These are phyloP conservation scores for Periconia sp. DNA, from an alignment of 2,329 filamentous ascomycete genomes.

Conservation along the genomic window DNA sequence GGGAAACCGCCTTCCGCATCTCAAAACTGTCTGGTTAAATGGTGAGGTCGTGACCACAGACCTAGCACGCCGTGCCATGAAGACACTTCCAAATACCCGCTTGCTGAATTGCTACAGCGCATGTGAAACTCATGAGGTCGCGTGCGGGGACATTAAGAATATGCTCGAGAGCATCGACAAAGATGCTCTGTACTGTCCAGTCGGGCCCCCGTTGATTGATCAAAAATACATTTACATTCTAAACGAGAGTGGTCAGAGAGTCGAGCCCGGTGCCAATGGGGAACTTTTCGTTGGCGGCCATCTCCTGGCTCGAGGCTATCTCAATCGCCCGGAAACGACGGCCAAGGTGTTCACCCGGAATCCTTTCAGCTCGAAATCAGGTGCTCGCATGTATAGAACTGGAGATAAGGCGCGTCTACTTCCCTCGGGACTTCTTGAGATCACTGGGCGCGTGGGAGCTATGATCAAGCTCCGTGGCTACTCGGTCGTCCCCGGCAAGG, in stretches of 20 bases:
- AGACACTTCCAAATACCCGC: constrained; percentile 70
- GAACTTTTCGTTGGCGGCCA: constrained; percentile 79
- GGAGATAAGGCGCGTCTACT: constrained; percentile 74
- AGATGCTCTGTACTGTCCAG: constrained; percentile 73
- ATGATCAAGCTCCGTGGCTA: constrained; percentile 86
- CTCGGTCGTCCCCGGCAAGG: constrained; percentile 77
- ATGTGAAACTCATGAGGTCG: constrained; percentile 81
- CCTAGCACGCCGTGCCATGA: constrained; percentile 70
- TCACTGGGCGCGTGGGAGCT: constrained; percentile 75
- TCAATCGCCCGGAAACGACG: constrained; percentile 80
- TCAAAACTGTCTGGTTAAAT: constrained; percentile 79
- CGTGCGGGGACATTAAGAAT: constrained; percentile 74
- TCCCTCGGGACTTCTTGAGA: constrained; percentile 72
- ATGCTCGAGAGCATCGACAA: constrained; percentile 64
- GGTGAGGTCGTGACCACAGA: constrained; percentile 84
- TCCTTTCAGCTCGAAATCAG: constrained; percentile 64
- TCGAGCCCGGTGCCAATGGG: constrained; percentile 66
- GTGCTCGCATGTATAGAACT: constrained; percentile 75
- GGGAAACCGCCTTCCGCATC: constrained; percentile 65
- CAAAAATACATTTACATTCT: constrained; percentile 74
- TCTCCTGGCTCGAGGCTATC: constrained; percentile 75
- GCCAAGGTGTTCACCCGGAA: constrained; percentile 73
- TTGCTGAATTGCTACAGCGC: constrained; percentile 83
- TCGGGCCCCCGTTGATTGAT: constrained; percentile 70
- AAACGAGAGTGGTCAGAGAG: constrained; percentile 69